Conservation (phyloP, 352 stramenopile genomes). For the Hyaloperonospora arabidopsidis region DNA sequence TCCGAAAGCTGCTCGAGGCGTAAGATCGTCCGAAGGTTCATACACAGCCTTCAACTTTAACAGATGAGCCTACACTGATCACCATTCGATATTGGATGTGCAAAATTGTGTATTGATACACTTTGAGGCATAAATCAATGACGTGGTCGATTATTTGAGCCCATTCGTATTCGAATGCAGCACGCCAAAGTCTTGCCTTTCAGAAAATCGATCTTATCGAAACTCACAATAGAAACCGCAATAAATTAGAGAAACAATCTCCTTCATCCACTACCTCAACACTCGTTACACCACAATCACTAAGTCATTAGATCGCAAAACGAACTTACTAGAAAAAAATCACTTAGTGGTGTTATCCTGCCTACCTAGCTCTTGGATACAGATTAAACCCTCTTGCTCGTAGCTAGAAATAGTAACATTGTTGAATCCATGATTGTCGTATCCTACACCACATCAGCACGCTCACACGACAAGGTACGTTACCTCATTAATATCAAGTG, state of each 20-base stretch:
- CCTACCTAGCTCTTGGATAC: conserved; percentile 71
- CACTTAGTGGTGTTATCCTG: conserved; percentile 73
- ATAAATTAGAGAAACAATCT: conserved; percentile 88
- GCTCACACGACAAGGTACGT: conserved; percentile 94
- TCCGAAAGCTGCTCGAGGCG: conserved; percentile 7
- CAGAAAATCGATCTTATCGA: conserved; percentile 88
- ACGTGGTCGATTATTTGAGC: conserved; percentile 21
- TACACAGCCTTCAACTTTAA: conserved; percentile 16
- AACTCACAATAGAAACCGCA: conserved; percentile 86
- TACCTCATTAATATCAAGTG: conserved; percentile 94
- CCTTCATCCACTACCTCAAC: conserved; percentile 87
- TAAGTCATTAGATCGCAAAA: conserved; percentile 83
- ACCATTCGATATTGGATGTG: conserved; percentile 17
- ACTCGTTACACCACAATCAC: conserved; percentile 91
- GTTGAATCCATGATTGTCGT: conserved; percentile 91
- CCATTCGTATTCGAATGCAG: conserved; percentile 87
- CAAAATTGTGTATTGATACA: conserved; percentile 8
- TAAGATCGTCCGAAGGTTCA: conserved; percentile 1
- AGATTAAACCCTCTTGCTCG: conserved; percentile 88
- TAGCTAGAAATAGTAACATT: conserved; percentile 83
- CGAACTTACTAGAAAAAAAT: conserved; percentile 95
- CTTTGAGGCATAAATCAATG: conserved; percentile 5
- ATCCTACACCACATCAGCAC: conserved; percentile 83
- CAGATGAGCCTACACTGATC: conserved; percentile 15
- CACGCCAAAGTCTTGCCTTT: conserved; percentile 87